These are phyloP conservation scores for Colletotrichum sp. DNA, from an alignment of 2,329 filamentous ascomycete species.

Conservation along the genomic window DNA sequence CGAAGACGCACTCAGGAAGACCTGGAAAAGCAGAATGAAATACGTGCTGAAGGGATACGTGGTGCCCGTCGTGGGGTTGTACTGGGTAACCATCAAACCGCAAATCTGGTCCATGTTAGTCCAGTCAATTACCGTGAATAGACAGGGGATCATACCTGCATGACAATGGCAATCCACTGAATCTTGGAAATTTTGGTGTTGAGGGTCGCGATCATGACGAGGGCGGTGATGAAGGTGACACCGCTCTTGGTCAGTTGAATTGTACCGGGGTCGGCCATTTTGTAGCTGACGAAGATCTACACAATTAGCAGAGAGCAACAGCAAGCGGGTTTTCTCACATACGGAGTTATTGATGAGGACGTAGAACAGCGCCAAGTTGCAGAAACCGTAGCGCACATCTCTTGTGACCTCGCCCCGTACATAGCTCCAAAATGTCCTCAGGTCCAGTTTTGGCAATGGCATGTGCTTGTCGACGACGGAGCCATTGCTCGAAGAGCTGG, in stretches of 20 bases:
- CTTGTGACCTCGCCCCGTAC: constrained; percentile 28
- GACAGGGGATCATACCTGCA: constrained; percentile 27
- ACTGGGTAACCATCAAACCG: constrained; percentile 34
- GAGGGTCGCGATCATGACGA: constrained; percentile 32
- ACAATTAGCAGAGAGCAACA: constrained; percentile 11
- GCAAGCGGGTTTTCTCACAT: not conserved
- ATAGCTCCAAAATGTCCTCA: constrained; percentile 24
- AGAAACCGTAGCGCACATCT: constrained; percentile 34
- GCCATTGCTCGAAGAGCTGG: constrained; percentile 4
- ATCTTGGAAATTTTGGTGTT: constrained; percentile 29
- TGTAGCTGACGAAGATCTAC: constrained; percentile 34
- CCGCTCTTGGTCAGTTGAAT: constrained; percentile 35
- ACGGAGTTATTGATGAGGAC: constrained; percentile 38
- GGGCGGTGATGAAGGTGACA: constrained; percentile 33
- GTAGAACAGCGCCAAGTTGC: constrained; percentile 35
- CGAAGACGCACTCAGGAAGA: constrained; percentile 33
- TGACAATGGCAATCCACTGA: constrained; percentile 35
- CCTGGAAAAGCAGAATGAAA: constrained; percentile 33
- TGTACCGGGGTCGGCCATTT: constrained; percentile 35
- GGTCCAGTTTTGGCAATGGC: constrained; percentile 5
- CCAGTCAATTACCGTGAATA: not conserved
- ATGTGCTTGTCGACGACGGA: constrained; percentile 5
- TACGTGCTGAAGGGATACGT: constrained; percentile 33
- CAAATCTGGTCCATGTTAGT: constrained; percentile 24
- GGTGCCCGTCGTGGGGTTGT: constrained; percentile 30